Base-by-base conservation (phyloP, 202 grass and related monocot species). In the Carex arenaria region DNA sequence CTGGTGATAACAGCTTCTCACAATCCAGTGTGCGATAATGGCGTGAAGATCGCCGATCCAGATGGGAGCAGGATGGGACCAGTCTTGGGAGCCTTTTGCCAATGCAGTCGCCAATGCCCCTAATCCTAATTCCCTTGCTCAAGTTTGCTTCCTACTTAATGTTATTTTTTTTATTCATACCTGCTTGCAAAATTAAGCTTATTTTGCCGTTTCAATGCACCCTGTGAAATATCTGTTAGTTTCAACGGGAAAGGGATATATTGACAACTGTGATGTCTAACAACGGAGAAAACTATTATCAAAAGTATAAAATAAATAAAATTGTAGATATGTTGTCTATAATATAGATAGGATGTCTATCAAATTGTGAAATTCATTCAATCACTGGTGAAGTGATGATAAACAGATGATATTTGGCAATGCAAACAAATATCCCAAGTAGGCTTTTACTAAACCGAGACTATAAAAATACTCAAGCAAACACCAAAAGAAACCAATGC, bases 1-100 rank as follows among this genome's bases (percentile, higher is more conserved):
- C 34, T 98, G 65, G 90, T 93, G 83, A 89, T 98, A 69, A 98
- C 95, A 7, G 95, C 91, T 32, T 98, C 93, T 52, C 95, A 98
- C 86, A 98, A 98, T 83, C 89, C 87, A 31, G 26, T 95, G 12
- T 14, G 22, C 55, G 91, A 98, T 71, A 98, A 98, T 34, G 93
- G 95, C 80, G 88, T 98, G 49, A 95, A 95, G 89, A 95, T 95
- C 64, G 91, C 91, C 31, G 95, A 98, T 72, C 85, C 86, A 7
- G 89, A 98, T 31, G 95, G 91, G 36, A 93, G 93, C 76, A 98
- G 95, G 95, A 84, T 98, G 92, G n/a, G 75, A 71, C 10, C 93
- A 92, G 86, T 60, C 32, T 8, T 98, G 95, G 95, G 95, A 98
- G 83, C 88, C 93, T 22, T 95, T 98, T 66, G 91, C 95, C 15